Conservation (phyloP, 2,329 filamentous ascomycete genomes). For the Botrytis pseudocinerea region DNA sequence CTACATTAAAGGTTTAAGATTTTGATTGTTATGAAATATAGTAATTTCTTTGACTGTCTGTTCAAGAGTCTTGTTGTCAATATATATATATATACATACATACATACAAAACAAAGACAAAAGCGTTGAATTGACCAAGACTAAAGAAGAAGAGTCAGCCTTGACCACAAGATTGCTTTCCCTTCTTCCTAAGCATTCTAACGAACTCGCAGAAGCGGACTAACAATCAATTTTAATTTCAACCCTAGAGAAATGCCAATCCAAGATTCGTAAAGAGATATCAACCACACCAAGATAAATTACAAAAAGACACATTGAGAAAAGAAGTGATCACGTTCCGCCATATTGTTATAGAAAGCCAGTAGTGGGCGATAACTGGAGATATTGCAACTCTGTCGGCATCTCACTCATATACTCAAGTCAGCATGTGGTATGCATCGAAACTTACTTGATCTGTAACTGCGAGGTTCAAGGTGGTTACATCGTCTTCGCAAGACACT, state of each 20-base stretch:
- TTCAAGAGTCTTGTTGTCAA: no score
- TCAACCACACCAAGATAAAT: not conserved
- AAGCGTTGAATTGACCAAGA: no score
- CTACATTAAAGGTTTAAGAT: not conserved
- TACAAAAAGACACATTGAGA: no score
- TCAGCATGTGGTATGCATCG: rapidly evolving
- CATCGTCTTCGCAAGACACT: not conserved
- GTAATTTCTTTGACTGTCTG: not conserved
- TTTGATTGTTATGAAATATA: not conserved
- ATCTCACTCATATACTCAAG: not conserved
- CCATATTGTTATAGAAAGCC: no score
- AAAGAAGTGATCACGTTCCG: no score
- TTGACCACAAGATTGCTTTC: no score
- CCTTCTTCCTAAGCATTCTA: no score
- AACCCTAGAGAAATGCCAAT: not conserved
- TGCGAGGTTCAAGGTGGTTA: not conserved
- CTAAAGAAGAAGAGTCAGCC: no score
- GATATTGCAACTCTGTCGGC: not conserved
- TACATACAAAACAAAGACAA: not conserved
- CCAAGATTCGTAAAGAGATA: not conserved
- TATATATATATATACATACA: no score
- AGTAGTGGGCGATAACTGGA: no score
- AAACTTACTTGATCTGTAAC: not conserved
- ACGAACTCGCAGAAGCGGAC: not conserved
- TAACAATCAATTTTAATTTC: no score